These are phyloP conservation scores for Casuarina glauca DNA, from an alignment of 306 rosid species.

Conservation along the genomic window DNA sequence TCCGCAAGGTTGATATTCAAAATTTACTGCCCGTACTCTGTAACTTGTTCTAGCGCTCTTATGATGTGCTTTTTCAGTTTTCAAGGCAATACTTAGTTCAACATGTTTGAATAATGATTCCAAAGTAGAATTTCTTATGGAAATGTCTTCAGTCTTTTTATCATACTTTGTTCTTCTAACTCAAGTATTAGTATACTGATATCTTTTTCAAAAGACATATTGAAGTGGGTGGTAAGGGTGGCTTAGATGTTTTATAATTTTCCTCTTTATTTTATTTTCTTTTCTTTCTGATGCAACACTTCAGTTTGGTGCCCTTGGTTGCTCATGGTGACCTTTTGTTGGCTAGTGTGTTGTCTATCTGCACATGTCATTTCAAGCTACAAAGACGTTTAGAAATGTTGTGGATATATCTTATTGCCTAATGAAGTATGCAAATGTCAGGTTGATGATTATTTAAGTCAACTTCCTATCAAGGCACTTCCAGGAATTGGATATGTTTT, in stretches of 20 bases:
- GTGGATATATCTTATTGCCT: conserved; percentile 20
- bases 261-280: not conserved
- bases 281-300: not conserved
- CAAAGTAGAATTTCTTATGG: not conserved
- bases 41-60: not conserved
- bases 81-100: not conserved
- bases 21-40: not conserved
- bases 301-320: not conserved
- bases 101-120: not conserved
- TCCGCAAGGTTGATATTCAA: not conserved
- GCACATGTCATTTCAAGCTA: not conserved
- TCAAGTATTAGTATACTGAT: not conserved
- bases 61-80: not conserved
- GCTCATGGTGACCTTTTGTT: not conserved
- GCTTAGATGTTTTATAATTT: not conserved
- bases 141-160: not conserved
- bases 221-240: conserved; percentile 6
- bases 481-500: conserved; percentile 86
- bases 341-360: not conserved
- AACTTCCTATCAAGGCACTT: conserved; percentile 75
- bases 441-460: conserved; percentile 73
- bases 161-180: not conserved
- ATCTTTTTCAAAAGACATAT: not conserved
- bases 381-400: conserved; percentile 3
- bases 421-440: conserved; percentile 34